Evolutionary conservation across 78 protist genomes (phyloP), one percentile per base, ranked within the genome.

Genomic region (Dictyostelium discoideum): DNA sequence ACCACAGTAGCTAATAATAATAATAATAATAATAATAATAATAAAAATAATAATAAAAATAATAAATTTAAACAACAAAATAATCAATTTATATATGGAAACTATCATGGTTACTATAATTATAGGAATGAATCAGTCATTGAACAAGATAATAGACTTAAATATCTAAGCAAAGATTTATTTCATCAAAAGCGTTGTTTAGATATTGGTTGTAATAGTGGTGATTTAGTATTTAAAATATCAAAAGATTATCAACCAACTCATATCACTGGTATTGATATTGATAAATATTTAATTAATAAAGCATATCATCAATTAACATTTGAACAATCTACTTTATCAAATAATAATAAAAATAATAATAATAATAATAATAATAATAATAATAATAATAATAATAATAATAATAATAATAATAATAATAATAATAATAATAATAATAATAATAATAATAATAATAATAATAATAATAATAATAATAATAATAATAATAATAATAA

Each of bases 161-260:
- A 39, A 82, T 24, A 81, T 4, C 50, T 89, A 3, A 67, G 39
- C 0, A 89, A 89, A 73, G 87, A 82, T 5, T 29, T 72, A 5
- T 89, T 89, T 85, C 48, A 69, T 65, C 50, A 82, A 72, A 89
- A 89, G 74, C 73, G 40, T 26, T 89, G 94, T 89, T 65, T 89
- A 5, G 94, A 89, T 72, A 72, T 89, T 48, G 94, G 94, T 3
- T 89, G 94, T 72, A 89, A 89, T 50, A 48, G 50, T 24, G 94
- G 94, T 69, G 60, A 39, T 40, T 20, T 89, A 20, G 84, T 86
- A 44, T 72, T 89, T 50, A 80, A 89, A 46, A 82, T 89, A 24
- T 85, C 73, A 44, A 82, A 44, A 48, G 94, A 89, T 3, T 89
- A 69, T 69, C 54, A 82, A 69, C 85, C 85, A 29, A 24, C 29